phyloP scores from a whole-genome alignment of 768 basidiomycete genomes.

The Xerocomus brunneocitrinus region DNA sequence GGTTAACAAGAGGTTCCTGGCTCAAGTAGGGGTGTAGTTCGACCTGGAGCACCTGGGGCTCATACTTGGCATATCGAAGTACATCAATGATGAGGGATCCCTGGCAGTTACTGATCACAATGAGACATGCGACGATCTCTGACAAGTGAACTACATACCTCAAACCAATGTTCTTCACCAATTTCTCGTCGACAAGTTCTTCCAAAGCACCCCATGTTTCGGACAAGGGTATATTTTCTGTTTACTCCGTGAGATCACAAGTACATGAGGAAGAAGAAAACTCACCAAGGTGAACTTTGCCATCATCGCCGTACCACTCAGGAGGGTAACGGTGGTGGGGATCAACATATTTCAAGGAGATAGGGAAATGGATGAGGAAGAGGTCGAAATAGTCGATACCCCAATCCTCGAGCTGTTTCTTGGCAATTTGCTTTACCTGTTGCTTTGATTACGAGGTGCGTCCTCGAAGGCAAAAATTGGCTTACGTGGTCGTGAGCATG shows the following conservation, averaged over 20 bases:
- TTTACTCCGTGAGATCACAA: neutral
- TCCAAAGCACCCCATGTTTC: conserved; percentile 88
- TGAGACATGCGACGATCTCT: neutral
- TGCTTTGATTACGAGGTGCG: neutral
- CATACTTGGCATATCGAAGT: conserved; percentile 67
- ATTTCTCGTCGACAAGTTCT: conserved; percentile 62
- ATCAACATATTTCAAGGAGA: conserved; percentile 77
- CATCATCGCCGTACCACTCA: conserved; percentile 76
- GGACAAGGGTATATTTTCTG: conserved; percentile 64
- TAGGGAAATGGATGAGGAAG: conserved; percentile 82
- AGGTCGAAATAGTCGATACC: conserved; percentile 82
- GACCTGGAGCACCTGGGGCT: conserved; percentile 55
- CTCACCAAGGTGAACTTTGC: conserved; percentile 60
- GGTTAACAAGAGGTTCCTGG: conserved; percentile 43
- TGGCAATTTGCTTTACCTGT: conserved; percentile 51
- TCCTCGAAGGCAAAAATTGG: neutral
- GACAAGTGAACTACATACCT: conserved; percentile 38
- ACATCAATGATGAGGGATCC: conserved; percentile 72
- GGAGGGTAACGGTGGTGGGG: conserved; percentile 73
- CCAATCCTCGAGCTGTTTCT: conserved; percentile 74
- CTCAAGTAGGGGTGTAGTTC: conserved; percentile 56
- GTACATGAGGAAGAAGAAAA: conserved; percentile 1
- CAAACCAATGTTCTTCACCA: conserved; percentile 76
- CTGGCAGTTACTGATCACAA: conserved; percentile 57
- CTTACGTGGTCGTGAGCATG: conserved; percentile 74